Evolutionary conservation across 495 filamentous ascomycete species (phyloP).

Genomic region (Cetradonia linearis): DNA sequence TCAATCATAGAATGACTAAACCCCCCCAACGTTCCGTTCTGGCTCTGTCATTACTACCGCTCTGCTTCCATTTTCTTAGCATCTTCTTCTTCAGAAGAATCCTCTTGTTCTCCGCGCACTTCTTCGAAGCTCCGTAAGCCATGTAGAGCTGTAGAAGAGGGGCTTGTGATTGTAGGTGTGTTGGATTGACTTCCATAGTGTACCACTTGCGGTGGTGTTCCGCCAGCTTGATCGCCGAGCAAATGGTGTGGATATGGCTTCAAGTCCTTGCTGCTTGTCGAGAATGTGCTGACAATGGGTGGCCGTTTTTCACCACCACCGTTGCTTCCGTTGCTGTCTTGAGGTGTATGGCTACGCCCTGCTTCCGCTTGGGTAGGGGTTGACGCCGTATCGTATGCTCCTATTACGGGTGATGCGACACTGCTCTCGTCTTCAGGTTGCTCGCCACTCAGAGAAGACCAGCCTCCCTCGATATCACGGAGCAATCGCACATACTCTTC

Average conservation of each 20-base stretch:
- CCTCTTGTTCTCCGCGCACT: constrained; percentile 8
- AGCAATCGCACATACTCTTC: constrained; percentile 94
- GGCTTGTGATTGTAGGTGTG: constrained; percentile 39
- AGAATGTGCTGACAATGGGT: constrained; percentile 62
- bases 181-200: constrained; percentile 55
- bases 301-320: constrained; percentile 43
- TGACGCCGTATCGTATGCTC: constrained; percentile 27
- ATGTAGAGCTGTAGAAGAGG: constrained; percentile 11
- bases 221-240: constrained; percentile 46
- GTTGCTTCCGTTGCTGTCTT: constrained; percentile 29
- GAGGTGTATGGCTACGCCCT: constrained; percentile 35
- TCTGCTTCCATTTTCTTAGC: constrained; percentile 7
- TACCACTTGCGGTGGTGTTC: constrained; percentile 50
- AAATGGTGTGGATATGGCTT: constrained; percentile 60
- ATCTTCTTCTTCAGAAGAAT: not conserved
- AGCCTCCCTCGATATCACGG: constrained; percentile 74
- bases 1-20: not conserved
- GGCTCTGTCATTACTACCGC: constrained; percentile 1
- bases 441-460: constrained; percentile 38
- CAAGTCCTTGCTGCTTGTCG: constrained; percentile 64
- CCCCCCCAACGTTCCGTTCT: not conserved
- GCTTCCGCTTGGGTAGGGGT: constrained; percentile 46
- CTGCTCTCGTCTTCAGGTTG: constrained; percentile 15
- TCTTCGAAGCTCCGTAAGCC: constrained; percentile 11
- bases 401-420: constrained; percentile 14